Base-by-base conservation (phyloP, 1,139 yeast species). In the Debaryomycetaceae sp. region DNA sequence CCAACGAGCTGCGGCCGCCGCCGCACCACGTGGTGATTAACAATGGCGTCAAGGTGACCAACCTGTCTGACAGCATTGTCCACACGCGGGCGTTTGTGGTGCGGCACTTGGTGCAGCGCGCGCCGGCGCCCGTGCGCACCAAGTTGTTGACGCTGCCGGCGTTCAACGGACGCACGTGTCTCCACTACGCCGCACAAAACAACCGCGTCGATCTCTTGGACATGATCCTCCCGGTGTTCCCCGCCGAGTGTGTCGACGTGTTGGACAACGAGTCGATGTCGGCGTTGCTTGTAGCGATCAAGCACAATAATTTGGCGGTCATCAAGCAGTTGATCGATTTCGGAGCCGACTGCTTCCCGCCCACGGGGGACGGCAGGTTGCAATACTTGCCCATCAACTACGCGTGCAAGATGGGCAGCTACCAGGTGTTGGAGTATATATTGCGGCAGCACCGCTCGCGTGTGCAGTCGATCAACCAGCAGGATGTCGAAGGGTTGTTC, bases 391-490 rank as follows among this genome's bases (percentile, higher is more conserved):
- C 98, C 1, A 65, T 91, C 25, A 86, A 85, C 46, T 77, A 83
- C 49, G 96, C 97, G 1, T 91, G 98, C 54, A 83, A 83, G 46
- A 74, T 76, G 39, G 96, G 96, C 6, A 79, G 84, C 43, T 74
- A 70, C 42, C 75, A 75, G 35, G 82, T 86, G 3, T 81, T 86
- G 15, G 75, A 81, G 43, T 64, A 77, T 38, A 59, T 88, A 15
- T 58, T 66, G 31, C 49, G 68, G 29, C 42, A 57, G 35, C 42
- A 56, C 40, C 36, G 49, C 34, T 41, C 56, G n/a, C 47, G 48
- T 2, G 40, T 44, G 4, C 45, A 54, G 25, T 5, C 22, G 6
- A 50, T 64, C 13, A 65, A 66, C 39, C 76, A 75, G 39, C 79
- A 75, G 39, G 93, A 85, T 49, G 89, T 89, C 0, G 94, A 89